Evolutionary conservation across 2,329 filamentous ascomycete genomes (phyloP).

Genomic region (Cryoendolithus antarcticus): DNA sequence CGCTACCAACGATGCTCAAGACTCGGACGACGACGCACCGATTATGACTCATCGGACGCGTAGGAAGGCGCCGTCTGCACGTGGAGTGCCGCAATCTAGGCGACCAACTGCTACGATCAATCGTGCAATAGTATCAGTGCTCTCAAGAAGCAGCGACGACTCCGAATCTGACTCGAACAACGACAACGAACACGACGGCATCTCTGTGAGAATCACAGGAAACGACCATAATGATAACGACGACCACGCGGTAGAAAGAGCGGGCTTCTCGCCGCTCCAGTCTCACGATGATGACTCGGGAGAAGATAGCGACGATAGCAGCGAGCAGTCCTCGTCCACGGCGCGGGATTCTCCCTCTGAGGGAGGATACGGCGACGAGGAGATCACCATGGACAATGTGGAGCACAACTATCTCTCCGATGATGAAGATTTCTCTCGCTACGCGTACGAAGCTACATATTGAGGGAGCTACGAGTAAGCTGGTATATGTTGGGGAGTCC

Average conservation of each 20-base stretch:
- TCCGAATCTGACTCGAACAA: slow-evolving; percentile 4
- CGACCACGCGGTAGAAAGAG: neutral
- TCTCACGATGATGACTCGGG: neutral
- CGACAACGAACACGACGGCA: neutral
- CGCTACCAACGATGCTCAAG: neutral
- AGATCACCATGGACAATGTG: neutral
- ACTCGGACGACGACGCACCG: slow-evolving; percentile 11
- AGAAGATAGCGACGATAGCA: neutral
- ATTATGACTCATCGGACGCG: slow-evolving; percentile 10
- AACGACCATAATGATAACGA: neutral
- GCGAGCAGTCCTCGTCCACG: neutral
- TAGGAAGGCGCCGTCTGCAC: slow-evolving; percentile 3
- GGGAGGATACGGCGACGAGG: neutral
- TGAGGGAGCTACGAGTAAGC: too few relatives aligned
- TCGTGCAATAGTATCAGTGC: too few relatives aligned
- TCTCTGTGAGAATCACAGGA: too few relatives aligned
- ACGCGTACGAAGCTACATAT: too few relatives aligned
- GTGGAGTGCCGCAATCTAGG: neutral
- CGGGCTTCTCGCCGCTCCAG: neutral
- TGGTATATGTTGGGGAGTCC: too few relatives aligned
- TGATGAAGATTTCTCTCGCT: neutral
- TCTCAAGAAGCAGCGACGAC: too few relatives aligned
- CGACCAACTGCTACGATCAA: slow-evolving; percentile 1
- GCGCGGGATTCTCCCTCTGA: neutral
- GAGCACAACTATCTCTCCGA: neutral